phyloP scores from a whole-genome alignment of 2,329 filamentous ascomycete genomes.

The Penicillium sclerotiorum region DNA sequence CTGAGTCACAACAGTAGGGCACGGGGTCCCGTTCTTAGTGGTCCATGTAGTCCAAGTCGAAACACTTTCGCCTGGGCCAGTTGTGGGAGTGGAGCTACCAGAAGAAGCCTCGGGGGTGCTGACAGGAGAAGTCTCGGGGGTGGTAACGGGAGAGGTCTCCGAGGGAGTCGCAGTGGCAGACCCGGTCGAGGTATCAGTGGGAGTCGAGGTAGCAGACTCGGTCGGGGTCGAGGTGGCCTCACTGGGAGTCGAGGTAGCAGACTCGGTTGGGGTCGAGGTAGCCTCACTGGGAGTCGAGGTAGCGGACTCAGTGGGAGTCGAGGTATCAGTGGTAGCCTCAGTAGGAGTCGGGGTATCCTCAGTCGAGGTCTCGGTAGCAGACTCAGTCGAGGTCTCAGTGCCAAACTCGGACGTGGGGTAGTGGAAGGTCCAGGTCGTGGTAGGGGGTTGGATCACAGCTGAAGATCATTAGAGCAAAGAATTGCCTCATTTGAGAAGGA shows the following conservation, averaged over 20 bases:
- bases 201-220: background rate
- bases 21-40: background rate
- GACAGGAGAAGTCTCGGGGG: background rate
- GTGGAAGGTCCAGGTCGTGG: background rate
- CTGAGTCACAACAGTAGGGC: background rate
- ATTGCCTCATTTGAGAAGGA: no score
- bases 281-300: background rate
- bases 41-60: background rate
- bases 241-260: background rate
- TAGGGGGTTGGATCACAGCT: no score
- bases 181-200: background rate
- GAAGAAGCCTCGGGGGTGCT: no score
- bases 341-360: background rate
- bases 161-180: background rate
- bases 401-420: background rate
- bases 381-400: background rate
- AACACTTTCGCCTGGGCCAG: no score
- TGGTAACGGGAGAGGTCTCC: background rate
- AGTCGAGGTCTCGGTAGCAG: background rate
- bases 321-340: background rate
- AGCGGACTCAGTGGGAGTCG: background rate
- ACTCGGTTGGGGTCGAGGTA: background rate
- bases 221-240: background rate
- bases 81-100: no score
- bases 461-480: no score